Percentiles rank a stretch among this genome's conserved stretches.
phyloP scores from a whole-genome alignment of 1,139 yeast species.

The Taphrina wiesneri region DNA sequence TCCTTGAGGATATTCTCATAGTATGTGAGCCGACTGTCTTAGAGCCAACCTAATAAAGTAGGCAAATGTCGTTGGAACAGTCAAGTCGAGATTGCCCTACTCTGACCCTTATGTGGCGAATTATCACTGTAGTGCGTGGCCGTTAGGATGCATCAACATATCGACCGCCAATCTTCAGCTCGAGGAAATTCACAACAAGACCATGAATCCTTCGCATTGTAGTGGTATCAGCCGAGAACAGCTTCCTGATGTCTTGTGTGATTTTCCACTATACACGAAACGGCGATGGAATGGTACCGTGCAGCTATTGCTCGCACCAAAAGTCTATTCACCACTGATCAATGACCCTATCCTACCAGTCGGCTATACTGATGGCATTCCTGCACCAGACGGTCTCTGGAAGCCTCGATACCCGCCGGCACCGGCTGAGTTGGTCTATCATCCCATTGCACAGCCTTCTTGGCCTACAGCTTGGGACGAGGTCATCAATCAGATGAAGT shows the following conservation, averaged over 20 bases:
- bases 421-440: neutral
- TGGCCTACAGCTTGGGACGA: constrained; percentile 3
- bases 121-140: constrained; percentile 1
- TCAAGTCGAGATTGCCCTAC: neutral
- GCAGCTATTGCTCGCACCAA: neutral
- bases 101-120: neutral
- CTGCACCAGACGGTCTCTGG: neutral
- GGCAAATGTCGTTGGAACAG: neutral
- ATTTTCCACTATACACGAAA: neutral
- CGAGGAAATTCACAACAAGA: neutral
- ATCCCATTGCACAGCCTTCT: neutral
- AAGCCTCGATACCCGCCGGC: neutral
- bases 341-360: neutral
- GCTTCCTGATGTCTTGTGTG: neutral
- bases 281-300: constrained; percentile 6
- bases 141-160: neutral
- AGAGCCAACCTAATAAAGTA: neutral
- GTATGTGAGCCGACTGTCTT: neutral
- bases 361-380: neutral
- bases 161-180: neutral
- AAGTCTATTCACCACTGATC: neutral
- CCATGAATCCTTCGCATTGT: neutral
- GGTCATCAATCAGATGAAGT: neutral
- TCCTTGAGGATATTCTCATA: neutral
- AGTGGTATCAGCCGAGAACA: neutral